Conservation (phyloP, 805 yeast species). For the Monosporozyma siamensis region DNA sequence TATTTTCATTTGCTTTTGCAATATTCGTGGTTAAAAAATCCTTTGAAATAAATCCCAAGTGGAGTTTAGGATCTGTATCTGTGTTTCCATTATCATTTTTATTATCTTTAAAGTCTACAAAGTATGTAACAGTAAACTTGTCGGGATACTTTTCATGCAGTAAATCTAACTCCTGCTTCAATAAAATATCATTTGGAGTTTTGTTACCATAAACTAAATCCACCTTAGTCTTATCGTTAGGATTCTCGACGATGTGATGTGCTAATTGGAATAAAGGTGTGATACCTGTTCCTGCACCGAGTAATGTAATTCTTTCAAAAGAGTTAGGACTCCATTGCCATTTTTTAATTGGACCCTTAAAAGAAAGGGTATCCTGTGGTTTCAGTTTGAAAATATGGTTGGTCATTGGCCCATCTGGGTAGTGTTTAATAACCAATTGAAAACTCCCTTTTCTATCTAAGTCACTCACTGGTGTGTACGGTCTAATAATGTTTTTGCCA, state of each 20-base stretch:
- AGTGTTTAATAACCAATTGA: slow-evolving; percentile 74
- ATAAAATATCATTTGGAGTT: slow-evolving; percentile 68
- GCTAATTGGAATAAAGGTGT: slow-evolving; percentile 89
- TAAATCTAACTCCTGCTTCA: slow-evolving; percentile 67
- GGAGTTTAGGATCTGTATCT: slow-evolving; percentile 5
- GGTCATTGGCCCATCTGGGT: slow-evolving; percentile 79
- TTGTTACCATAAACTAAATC: slow-evolving; percentile 72
- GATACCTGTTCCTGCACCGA: slow-evolving; percentile 97
- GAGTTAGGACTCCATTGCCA: slow-evolving; percentile 87
- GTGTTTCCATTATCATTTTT: not conserved
- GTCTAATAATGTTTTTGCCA: slow-evolving; percentile 81
- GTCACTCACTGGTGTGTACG: slow-evolving; percentile 80
- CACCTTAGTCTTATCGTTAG: slow-evolving; percentile 83
- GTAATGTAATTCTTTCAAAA: slow-evolving; percentile 65
- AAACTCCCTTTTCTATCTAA: slow-evolving; percentile 60
- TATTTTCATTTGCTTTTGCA: slow-evolving; percentile 58
- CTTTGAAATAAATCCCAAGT: slow-evolving; percentile 68
- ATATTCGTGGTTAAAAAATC: slow-evolving; percentile 55
- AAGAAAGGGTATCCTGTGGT: slow-evolving; percentile 70
- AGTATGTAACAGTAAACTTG: slow-evolving; percentile 69
- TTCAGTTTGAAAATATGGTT: slow-evolving; percentile 61
- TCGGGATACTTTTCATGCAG: slow-evolving; percentile 51
- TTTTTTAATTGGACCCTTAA: slow-evolving; percentile 90
- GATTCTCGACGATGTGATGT: slow-evolving; percentile 66
- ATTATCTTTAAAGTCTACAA: slow-evolving; percentile 53